Base-by-base conservation (phyloP, 108 stramenopile genomes). In the Stephanodiscus triporus region DNA sequence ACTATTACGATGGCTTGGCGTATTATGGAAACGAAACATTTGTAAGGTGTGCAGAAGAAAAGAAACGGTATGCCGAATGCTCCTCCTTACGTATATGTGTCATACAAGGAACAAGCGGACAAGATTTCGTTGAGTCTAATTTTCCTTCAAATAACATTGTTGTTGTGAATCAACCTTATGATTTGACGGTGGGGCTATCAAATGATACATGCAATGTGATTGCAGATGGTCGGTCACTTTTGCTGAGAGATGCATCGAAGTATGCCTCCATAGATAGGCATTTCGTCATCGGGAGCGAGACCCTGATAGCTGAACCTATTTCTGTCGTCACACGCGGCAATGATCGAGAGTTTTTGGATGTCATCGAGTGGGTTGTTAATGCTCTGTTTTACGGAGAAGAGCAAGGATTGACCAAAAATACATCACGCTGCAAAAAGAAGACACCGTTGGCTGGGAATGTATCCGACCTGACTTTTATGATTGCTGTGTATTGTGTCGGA, bases 281-380 rank as follows among this genome's bases (percentile, higher is more conserved):
- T 27, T 17, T 69, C 37, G 42, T 51, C 37, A 9, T 71, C 38
- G 70, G 77, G 9, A 50, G 43, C 5, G 57, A 23, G 14, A 23
- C 32, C 2, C 54, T 66, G 40, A 78, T 55, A 6, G 71, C 43
- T 16, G 64, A 66, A 30, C 77, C 77, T 50, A 17, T 60, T 17
- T 55, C 77, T 45, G 20, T 60, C 42, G 73, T 71, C 9, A 78
- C 77, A 19, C 51, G 77, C 40, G 32, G 49, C 6, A 54, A 59
- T 38, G 77, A 78, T 54, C 14, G 29, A 2, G 65, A 68, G 40
- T 84, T 70, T 67, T 69, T 66, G 9, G 63, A 80, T 68, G 77
- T 87, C 61, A 75, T 80, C 61, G 69, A 80, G 53, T 87, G 86
- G 86, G 72, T 82, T 13, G 4, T 86, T 4, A 58, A 84, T 47